Conservation (phyloP, 495 filamentous ascomycete species). For the Bacidia gigantensis region DNA sequence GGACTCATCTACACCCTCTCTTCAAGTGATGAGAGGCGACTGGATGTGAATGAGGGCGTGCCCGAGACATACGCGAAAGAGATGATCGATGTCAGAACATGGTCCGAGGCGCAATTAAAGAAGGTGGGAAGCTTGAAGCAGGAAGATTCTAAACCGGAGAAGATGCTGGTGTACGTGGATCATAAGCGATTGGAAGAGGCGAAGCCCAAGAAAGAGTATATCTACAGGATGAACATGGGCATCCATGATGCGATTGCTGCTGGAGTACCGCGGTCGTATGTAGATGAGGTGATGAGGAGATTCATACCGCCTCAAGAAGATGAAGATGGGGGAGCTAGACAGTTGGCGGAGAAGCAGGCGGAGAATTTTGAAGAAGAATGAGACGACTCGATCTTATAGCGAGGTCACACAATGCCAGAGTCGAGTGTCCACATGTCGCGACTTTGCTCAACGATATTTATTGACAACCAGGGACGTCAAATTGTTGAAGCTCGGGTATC, state of each 20-base stretch:
- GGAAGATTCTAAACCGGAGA: slow-evolving; percentile 7
- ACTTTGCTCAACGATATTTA: too few species aligned
- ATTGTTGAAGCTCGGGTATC: too few species aligned
- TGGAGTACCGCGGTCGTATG: slow-evolving; percentile 44
- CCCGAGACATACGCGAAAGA: slow-evolving; percentile 38
- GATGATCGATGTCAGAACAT: slow-evolving; percentile 20
- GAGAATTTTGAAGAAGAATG: slow-evolving; percentile 3
- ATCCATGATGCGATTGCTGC: slow-evolving; percentile 43
- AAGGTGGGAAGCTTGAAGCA: slow-evolving; percentile 10
- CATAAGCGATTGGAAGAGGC: slow-evolving; percentile 26
- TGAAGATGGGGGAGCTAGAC: neutral
- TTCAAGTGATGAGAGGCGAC: slow-evolving; percentile 27
- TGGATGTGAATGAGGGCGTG: slow-evolving; percentile 48
- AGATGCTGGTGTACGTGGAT: slow-evolving; percentile 46
- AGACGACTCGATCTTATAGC: neutral
- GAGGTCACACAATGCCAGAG: too few species aligned
- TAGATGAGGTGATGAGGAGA: slow-evolving; percentile 41
- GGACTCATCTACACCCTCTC: slow-evolving; percentile 40
- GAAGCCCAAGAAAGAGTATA: slow-evolving; percentile 46
- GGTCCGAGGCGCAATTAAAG: slow-evolving; percentile 3
- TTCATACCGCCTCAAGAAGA: slow-evolving; percentile 37
- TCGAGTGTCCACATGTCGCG: too few species aligned
- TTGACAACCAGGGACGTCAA: too few species aligned
- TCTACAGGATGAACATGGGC: slow-evolving; percentile 53
- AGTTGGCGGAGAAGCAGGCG: slow-evolving; percentile 10